Conservation (phyloP, 2,329 filamentous ascomycete genomes). For the Fusarium circinatum region DNA sequence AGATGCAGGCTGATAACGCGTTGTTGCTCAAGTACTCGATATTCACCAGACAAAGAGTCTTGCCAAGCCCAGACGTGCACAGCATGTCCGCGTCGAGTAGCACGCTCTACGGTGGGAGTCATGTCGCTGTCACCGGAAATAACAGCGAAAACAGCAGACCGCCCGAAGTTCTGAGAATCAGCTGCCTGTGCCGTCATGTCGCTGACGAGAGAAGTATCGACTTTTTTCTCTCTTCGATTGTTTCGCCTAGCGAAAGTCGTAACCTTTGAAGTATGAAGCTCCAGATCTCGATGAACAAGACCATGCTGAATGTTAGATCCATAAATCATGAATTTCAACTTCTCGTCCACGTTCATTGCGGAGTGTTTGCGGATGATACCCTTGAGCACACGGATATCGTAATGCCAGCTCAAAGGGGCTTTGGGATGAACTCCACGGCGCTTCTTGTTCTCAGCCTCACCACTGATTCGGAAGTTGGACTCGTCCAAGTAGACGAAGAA, state of each 20-base stretch:
- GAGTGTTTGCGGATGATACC: not conserved
- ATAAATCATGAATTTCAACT: no score
- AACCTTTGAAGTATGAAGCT: not conserved
- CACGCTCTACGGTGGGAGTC: not conserved
- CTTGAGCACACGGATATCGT: not conserved
- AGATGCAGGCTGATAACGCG: no score
- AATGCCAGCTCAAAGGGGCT: not conserved
- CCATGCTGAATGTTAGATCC: no score
- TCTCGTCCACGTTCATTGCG: not conserved
- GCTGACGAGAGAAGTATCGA: not conserved
- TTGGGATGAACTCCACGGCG: accelerated
- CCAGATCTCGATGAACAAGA: not conserved
- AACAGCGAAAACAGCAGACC: not conserved
- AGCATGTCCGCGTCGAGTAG: not conserved
- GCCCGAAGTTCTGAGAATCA: no score
- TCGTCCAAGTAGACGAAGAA: no score
- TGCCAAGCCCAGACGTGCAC: no score
- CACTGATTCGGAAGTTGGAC: no score
- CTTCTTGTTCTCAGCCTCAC: not conserved
- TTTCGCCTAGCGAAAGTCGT: no score
- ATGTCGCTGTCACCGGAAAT: not conserved
- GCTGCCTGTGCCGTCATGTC: not conserved
- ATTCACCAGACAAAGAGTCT: no score
- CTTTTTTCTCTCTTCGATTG: not conserved
- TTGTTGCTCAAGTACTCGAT: no score